Conservation (phyloP, 139 green algal species). For the Coccomyxa sp. region DNA sequence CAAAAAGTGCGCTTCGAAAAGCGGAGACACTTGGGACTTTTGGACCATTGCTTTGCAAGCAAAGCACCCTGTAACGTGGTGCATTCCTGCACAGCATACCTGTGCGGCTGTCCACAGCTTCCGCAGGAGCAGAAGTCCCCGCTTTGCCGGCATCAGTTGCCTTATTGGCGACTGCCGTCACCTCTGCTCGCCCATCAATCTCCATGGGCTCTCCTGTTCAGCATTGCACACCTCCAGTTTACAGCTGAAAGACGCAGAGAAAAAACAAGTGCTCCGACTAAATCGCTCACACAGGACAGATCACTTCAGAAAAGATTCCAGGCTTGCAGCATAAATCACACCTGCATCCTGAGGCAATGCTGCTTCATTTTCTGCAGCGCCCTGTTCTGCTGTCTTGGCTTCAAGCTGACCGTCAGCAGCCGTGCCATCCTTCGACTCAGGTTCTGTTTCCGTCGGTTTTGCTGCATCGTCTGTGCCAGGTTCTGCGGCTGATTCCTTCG, state of each 20-base stretch:
- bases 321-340: not conserved
- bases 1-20: no score
- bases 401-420: no score
- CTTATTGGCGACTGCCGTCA: not conserved
- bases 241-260: no score
- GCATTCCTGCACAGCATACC: not conserved
- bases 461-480: not conserved
- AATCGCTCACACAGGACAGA: no score
- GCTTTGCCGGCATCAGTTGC: not conserved
- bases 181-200: not conserved
- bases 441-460: not conserved
- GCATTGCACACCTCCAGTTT: not conserved
- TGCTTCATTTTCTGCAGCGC: not conserved
- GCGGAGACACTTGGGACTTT: no score
- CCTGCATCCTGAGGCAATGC: not conserved
- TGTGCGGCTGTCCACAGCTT: not conserved
- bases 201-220: not conserved
- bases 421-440: no score
- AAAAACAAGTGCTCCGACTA: no score
- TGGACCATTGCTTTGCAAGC: no score
- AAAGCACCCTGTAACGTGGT: no score
- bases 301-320: not conserved
- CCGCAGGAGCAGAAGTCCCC: not conserved
- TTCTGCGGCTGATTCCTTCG: not conserved
- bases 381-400: no score